Evolutionary conservation across 2,329 filamentous ascomycete species (phyloP).

Genomic region (Colletotrichum sublineola): DNA sequence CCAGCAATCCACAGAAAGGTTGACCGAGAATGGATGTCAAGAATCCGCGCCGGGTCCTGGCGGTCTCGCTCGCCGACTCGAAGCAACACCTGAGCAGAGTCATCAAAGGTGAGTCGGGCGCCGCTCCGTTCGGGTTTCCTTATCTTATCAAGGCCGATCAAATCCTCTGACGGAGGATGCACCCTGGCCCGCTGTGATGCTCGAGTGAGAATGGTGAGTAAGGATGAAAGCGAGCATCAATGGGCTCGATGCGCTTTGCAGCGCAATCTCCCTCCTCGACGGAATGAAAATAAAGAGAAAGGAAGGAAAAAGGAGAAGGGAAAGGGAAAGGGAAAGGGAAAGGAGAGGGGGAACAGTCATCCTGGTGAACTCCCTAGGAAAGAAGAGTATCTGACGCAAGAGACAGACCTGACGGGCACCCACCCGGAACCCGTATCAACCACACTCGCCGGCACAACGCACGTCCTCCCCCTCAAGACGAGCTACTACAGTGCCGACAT

Average conservation of each 20-base stretch:
- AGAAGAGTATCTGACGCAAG: background rate
- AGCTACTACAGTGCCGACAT: slow-evolving; percentile 72
- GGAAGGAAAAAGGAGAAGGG: background rate
- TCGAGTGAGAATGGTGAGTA: background rate
- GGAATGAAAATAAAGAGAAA: too few relatives aligned
- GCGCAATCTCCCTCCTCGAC: background rate
- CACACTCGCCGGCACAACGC: slow-evolving; percentile 71
- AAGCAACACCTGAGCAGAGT: slow-evolving; percentile 62
- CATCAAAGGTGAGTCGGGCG: slow-evolving; percentile 62
- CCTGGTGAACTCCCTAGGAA: slow-evolving; percentile 12
- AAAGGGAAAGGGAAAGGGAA: too few relatives aligned
- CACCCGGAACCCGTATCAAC: slow-evolving; percentile 55
- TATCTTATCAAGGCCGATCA: slow-evolving; percentile 18
- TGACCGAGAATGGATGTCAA: slow-evolving; percentile 54
- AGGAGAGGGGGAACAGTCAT: background rate
- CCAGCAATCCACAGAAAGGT: background rate
- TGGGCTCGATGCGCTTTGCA: background rate
- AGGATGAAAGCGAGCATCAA: background rate
- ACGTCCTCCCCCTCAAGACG: slow-evolving; percentile 67
- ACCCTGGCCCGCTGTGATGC: slow-evolving; percentile 8
- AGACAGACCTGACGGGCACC: slow-evolving; percentile 67
- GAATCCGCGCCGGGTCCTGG: slow-evolving; percentile 70
- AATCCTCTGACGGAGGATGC: background rate
- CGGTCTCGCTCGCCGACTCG: slow-evolving; percentile 64
- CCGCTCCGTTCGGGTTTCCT: background rate